phyloP scores from a whole-genome alignment of 2,329 filamentous ascomycete species.

The Botrytis fabae region DNA sequence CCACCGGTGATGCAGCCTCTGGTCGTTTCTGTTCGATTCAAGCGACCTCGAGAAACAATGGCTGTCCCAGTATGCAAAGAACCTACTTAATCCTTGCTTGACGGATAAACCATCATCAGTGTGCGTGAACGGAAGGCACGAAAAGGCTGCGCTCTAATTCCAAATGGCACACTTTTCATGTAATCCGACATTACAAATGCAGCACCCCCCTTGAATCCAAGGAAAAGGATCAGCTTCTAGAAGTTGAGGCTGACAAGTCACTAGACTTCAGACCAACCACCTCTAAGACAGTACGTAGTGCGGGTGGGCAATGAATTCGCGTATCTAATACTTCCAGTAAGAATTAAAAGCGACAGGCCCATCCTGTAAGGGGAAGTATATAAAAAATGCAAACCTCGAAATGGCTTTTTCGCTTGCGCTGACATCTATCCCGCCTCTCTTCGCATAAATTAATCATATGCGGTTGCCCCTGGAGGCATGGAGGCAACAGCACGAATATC shows the following conservation, averaged over 20 bases:
- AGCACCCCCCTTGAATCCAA: background rate
- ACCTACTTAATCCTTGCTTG: background rate
- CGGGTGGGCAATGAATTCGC: background rate
- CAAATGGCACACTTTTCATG: background rate
- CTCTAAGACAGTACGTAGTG: background rate
- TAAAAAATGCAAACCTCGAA: background rate
- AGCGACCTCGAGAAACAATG: background rate
- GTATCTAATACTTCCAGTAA: background rate
- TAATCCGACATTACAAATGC: background rate
- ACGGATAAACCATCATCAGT: background rate
- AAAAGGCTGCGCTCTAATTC: background rate
- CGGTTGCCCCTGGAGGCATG: background rate
- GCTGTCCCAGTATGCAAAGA: background rate
- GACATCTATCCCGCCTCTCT: background rate
- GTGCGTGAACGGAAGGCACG: background rate
- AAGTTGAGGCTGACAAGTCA: slow-evolving; percentile 10
- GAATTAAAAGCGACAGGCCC: background rate
- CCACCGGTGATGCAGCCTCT: background rate
- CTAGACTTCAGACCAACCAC: background rate
- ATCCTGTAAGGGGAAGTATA: background rate
- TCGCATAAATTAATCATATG: background rate
- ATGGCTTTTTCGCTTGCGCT: background rate
- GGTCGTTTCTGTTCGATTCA: background rate
- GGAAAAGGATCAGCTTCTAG: background rate
- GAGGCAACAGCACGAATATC: slow-evolving; percentile 4